Evolutionary conservation across 2,329 filamentous ascomycete genomes (phyloP).

Genomic region (Scolecobasidium constrictum): DNA sequence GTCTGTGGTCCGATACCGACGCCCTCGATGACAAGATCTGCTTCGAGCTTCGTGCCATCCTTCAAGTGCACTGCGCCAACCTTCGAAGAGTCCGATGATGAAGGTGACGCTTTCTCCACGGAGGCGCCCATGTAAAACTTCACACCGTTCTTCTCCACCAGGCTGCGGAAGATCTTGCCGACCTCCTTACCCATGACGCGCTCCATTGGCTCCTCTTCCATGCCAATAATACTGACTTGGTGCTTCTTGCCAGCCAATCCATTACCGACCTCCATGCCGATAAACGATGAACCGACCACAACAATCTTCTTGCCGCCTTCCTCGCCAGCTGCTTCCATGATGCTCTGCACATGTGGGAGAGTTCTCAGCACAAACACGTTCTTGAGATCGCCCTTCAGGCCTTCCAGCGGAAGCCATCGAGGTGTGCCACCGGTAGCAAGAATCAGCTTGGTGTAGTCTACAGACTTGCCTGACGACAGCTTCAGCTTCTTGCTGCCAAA

Average conservation of each 20-base stretch:
- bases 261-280: conserved; percentile 95
- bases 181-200: conserved; percentile 74
- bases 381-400: conserved; percentile 67
- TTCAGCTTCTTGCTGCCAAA: conserved; percentile 61
- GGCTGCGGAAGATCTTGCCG: conserved; percentile 67
- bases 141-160: conserved; percentile 75
- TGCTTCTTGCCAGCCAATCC: conserved; percentile 66
- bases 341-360: conserved; percentile 66
- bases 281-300: conserved; percentile 86
- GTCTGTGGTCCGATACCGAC: conserved; percentile 84
- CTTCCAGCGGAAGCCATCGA: conserved; percentile 63
- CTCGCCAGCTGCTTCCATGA: conserved; percentile 65
- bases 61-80: conserved; percentile 77
- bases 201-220: conserved; percentile 77
- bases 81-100: conserved; percentile 51
- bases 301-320: conserved; percentile 85
- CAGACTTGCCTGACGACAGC: conserved; percentile 63
- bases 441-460: conserved; percentile 77
- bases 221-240: conserved; percentile 71
- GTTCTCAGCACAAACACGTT: conserved; percentile 82
- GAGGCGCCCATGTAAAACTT: conserved; percentile 75
- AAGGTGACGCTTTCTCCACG: conserved; percentile 74
- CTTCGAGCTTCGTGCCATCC: conserved; percentile 72
- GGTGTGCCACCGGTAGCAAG: conserved; percentile 80
- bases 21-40: conserved; percentile 84